Conservation (phyloP, 2,329 filamentous ascomycete species). For the Pseudofabraea citricarpa region DNA sequence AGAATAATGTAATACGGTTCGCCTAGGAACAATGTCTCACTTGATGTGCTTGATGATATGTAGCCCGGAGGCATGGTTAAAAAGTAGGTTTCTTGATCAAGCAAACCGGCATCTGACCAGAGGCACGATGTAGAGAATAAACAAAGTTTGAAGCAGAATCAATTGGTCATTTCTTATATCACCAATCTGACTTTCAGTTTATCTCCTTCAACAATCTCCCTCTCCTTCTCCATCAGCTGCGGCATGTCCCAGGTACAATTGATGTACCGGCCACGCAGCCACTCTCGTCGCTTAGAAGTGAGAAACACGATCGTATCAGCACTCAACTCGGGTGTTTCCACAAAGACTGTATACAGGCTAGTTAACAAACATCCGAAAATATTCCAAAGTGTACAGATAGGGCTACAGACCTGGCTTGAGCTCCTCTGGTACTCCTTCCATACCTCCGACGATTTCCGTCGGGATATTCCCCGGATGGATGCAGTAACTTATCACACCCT, state of each 20-base stretch:
- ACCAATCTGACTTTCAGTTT: constrained; percentile 28
- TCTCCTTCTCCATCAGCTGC: constrained; percentile 35
- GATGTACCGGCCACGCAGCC: constrained; percentile 40
- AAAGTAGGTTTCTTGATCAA: too few species aligned
- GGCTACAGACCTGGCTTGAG: constrained; percentile 11
- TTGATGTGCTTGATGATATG: too few species aligned
- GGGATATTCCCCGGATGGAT: constrained; percentile 32
- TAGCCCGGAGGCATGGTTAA: too few species aligned
- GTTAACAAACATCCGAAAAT: neutral
- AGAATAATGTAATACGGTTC: too few species aligned
- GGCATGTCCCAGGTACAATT: constrained; percentile 42
- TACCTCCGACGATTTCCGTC: constrained; percentile 15
- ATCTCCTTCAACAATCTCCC: constrained; percentile 34
- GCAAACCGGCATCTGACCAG: too few species aligned
- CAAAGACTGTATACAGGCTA: constrained; percentile 25
- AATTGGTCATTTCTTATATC: too few species aligned
- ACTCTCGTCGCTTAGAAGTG: constrained; percentile 35
- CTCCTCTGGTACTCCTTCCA: constrained; percentile 5
- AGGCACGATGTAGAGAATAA: too few species aligned
- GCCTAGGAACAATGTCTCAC: too few species aligned
- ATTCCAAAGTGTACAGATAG: neutral
- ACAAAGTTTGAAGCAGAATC: too few species aligned
- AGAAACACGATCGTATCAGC: constrained; percentile 41
- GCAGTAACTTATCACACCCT: constrained; percentile 34
- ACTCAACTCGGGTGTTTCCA: constrained; percentile 27